Evolutionary conservation across 106 monocot genomes (phyloP), one percentile per base, ranked within the genome.

Genomic region (Allium fistulosum): DNA sequence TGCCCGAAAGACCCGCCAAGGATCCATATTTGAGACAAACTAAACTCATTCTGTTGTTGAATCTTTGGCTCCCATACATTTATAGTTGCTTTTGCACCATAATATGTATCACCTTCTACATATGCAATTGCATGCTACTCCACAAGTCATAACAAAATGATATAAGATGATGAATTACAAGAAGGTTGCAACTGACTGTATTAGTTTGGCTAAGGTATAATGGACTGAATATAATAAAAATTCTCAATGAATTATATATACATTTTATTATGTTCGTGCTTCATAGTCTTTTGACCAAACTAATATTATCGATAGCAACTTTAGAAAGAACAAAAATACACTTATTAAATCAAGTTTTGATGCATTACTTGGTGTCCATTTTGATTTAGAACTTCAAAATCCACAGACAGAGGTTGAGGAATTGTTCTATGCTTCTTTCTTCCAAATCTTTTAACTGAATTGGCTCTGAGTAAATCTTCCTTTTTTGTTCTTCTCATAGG

Each of bases 51-150:
- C 12, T 83, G 8, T 72, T 86, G 91, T 76, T 96, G 83, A 17
- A 96, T 91, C 71, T 69, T 77, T 66, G 95, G 95, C 52, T 91
- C 73, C 95, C 95, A 96, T 14, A 96, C 95, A 81, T 96, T 96
- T 7, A 96, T 96, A 50, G 88, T 91, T 22, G 95, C 95, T 71
- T 91, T 91, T 58, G 95, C 95, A 61, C 95, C 95, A 71, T 84
- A 96, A 55, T 96, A 96, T 58, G 77, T 88, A 58, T 83, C 95
- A 49, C 95, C 95, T 63, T 88, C 85, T 65, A 96, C 88, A 84
- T 96, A 96, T 46, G 83, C 83, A 78, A 91, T 95, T 46, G 91
- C 94, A 83, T 95, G 94, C 94, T 94, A 50, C 53, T 72, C 78
- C 37, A 80, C 47, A 74, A 66, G 45, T 69, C 65, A 59, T 18